Conservation (phyloP, 139 green algal genomes). For the Cymbomonas tetramitiformis region DNA sequence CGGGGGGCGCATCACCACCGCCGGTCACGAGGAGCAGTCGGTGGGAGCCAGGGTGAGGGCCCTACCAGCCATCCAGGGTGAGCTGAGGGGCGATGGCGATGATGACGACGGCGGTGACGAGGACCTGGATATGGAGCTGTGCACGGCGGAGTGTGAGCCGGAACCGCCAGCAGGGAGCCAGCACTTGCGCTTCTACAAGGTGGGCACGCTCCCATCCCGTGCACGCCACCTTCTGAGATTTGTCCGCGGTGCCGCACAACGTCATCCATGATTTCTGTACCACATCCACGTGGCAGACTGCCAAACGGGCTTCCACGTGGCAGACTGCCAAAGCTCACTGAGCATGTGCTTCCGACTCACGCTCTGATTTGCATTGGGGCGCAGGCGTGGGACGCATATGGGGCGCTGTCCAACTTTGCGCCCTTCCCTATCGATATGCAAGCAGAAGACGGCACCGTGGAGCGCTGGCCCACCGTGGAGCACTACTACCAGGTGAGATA, state of each 20-base stretch:
- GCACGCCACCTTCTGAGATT: too few species aligned
- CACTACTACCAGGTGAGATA: slow-evolving; percentile 91
- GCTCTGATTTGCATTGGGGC: slow-evolving; percentile 41
- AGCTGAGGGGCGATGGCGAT: neutral
- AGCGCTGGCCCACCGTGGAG: slow-evolving; percentile 58
- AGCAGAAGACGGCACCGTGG: neutral
- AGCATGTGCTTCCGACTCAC: neutral
- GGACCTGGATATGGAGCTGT: neutral
- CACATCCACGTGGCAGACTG: too few species aligned
- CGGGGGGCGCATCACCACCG: too few species aligned
- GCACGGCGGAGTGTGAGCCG: neutral
- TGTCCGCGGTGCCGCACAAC: too few species aligned
- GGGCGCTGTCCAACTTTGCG: slow-evolving; percentile 86
- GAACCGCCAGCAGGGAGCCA: neutral
- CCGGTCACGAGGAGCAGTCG: too few species aligned
- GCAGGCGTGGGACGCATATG: slow-evolving; percentile 80
- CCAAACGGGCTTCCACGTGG: too few species aligned
- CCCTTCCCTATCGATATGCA: slow-evolving; percentile 64
- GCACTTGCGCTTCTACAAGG: slow-evolving; percentile 77
- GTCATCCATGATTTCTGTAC: too few species aligned
- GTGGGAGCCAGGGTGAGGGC: too few species aligned
- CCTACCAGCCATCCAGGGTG: too few species aligned
- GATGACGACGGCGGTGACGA: neutral
- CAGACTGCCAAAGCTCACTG: too few species aligned
- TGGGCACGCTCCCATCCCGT: too few species aligned